phyloP scores from a whole-genome alignment of 2,329 filamentous ascomycete genomes.

The Eutypella sp. region DNA sequence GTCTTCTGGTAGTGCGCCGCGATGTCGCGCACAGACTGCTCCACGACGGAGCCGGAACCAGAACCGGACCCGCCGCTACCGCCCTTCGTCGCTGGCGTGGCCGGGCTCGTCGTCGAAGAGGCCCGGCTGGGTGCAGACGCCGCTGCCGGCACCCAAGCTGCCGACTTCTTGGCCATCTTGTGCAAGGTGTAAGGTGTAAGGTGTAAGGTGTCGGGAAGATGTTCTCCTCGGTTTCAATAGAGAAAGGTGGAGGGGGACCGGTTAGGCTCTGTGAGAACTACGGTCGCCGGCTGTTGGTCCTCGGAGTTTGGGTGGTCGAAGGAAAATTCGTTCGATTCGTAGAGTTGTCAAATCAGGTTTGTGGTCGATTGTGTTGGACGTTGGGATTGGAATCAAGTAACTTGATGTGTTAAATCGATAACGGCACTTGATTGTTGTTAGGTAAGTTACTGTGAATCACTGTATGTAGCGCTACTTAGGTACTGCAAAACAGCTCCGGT shows the following conservation, averaged over 20 bases:
- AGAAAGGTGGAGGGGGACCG: too few species aligned
- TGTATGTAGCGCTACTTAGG: background rate
- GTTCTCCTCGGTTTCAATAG: too few species aligned
- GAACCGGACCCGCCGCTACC: slow-evolving; percentile 7
- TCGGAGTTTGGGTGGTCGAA: too few species aligned
- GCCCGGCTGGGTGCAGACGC: slow-evolving; percentile 12
- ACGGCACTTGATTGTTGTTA: slow-evolving; percentile 25
- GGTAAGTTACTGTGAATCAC: background rate
- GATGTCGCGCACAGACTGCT: slow-evolving; percentile 63
- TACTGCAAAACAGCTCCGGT: background rate
- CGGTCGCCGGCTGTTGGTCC: too few species aligned
- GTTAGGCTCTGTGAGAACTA: too few species aligned
- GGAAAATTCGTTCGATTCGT: too few species aligned
- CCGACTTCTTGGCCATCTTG: background rate
- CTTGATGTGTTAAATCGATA: too few species aligned
- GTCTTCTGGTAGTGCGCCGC: slow-evolving; percentile 72
- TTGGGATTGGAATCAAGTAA: too few species aligned
- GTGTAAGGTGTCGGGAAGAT: too few species aligned
- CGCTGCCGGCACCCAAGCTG: slow-evolving; percentile 11
- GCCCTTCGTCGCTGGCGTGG: slow-evolving; percentile 19
- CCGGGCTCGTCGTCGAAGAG: slow-evolving; percentile 12
- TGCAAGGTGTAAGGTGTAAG: too few species aligned
- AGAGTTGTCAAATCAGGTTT: too few species aligned
- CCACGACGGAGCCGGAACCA: slow-evolving; percentile 33
- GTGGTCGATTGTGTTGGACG: too few species aligned